Conservation (phyloP, 108 stramenopile species). For the Cyclotella kingstonii region DNA sequence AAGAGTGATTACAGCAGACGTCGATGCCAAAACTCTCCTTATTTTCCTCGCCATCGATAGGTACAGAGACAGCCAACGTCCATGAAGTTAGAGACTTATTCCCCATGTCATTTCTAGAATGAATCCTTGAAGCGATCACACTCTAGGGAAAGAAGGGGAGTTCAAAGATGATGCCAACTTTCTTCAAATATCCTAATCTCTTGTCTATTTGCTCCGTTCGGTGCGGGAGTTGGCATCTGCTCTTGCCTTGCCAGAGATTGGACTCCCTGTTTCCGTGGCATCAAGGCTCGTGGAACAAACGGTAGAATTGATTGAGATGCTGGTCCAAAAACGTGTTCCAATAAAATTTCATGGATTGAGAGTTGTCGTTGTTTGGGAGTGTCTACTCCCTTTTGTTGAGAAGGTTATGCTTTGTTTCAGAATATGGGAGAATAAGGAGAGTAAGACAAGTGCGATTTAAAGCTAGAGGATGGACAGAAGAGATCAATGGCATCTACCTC, state of each 20-base stretch:
- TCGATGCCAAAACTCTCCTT: too few species aligned
- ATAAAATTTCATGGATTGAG: constrained; percentile 64
- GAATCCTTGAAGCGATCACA: constrained; percentile 70
- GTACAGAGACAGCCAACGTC: too few species aligned
- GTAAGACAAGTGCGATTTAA: too few species aligned
- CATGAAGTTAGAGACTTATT: too few species aligned
- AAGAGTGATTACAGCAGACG: constrained; percentile 49
- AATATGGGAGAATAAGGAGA: constrained; percentile 16
- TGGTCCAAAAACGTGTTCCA: constrained; percentile 68
- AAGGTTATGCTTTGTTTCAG: constrained; percentile 14
- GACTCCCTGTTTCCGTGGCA: constrained; percentile 57
- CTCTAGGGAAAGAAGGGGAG: constrained; percentile 64
- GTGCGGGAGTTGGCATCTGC: constrained; percentile 76
- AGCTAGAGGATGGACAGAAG: too few species aligned
- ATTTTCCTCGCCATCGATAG: too few species aligned
- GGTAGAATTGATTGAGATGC: constrained; percentile 60
- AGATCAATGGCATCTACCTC: constrained; percentile 17
- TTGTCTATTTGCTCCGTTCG: constrained; percentile 54
- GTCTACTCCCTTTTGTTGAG: constrained; percentile 63
- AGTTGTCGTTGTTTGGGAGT: constrained; percentile 57
- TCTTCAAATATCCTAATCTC: constrained; percentile 56
- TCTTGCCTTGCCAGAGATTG: constrained; percentile 67
- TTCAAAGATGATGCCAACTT: constrained; percentile 53
- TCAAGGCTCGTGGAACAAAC: constrained; percentile 71
- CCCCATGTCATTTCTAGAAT: constrained; percentile 68